phyloP scores from a whole-genome alignment of 192 early-diverging fungal species.

The Piromyces sp. region DNA sequence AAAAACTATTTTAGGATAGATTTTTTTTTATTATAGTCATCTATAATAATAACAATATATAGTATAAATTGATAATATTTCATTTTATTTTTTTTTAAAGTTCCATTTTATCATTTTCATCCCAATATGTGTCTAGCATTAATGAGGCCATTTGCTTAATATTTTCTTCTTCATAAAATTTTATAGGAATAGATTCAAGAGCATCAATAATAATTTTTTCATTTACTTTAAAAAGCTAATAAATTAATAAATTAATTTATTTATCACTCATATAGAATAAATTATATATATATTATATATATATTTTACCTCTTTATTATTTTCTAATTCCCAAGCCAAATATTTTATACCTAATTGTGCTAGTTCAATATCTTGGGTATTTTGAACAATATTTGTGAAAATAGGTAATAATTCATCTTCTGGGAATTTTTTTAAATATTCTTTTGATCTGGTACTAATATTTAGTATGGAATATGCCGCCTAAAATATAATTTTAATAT shows the following conservation, averaged over 20 bases:
- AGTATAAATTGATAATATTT: too few relatives aligned
- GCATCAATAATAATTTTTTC: background rate
- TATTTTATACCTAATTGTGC: background rate
- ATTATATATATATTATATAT: background rate
- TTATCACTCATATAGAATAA: too few relatives aligned
- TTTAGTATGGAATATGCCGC: background rate
- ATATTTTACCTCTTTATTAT: background rate
- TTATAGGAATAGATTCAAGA: background rate
- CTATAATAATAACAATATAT: too few relatives aligned
- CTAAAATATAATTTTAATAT: too few relatives aligned
- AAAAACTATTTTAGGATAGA: too few relatives aligned
- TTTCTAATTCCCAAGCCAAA: background rate
- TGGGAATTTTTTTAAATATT: background rate
- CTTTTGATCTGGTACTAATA: background rate
- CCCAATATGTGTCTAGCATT: background rate
- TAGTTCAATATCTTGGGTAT: background rate
- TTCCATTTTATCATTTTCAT: background rate
- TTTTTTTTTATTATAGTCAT: too few relatives aligned
- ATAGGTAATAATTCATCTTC: background rate
- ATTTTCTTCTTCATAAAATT: background rate
- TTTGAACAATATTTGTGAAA: background rate
- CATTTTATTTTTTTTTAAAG: too few relatives aligned
- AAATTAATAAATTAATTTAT: too few relatives aligned
- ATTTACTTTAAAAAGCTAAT: background rate
- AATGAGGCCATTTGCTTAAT: background rate